A percentile compares a stretch with the other conserved stretches of the same genome.
Conservation (phyloP, 2,329 filamentous ascomycete genomes). For the Orbilia oligospora region DNA sequence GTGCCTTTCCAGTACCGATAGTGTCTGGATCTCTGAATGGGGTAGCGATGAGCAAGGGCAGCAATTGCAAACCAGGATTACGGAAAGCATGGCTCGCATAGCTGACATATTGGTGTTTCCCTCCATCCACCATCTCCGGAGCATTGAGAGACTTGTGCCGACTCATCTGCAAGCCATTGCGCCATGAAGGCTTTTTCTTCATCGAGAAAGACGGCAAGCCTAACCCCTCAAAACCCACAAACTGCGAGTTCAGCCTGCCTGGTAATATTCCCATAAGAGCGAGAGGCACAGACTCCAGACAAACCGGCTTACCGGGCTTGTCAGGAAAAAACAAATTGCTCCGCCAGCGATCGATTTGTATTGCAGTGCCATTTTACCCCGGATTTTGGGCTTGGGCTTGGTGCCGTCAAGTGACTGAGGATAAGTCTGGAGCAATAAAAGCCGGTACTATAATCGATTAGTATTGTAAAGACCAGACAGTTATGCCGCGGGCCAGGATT, state of each 20-base stretch:
- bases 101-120: constrained; percentile 42
- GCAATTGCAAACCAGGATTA: constrained; percentile 47
- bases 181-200: constrained; percentile 33
- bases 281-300: constrained; percentile 5
- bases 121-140: constrained; percentile 46
- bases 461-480: constrained; percentile 12
- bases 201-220: constrained; percentile 33
- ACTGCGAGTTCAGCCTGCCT: constrained; percentile 38
- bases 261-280: constrained; percentile 21
- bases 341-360: constrained; percentile 9
- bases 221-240: neutral
- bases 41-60: constrained; percentile 41
- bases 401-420: constrained; percentile 47
- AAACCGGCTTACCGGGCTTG: neutral
- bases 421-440: constrained; percentile 46
- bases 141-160: constrained; percentile 53
- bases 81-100: constrained; percentile 40
- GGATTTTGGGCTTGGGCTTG: constrained; percentile 44
- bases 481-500: constrained; percentile 29
- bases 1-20: constrained; percentile 14
- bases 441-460: constrained; percentile 24
- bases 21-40: constrained; percentile 33
- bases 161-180: constrained; percentile 50
- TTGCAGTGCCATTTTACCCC: constrained; percentile 46
- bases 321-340: constrained; percentile 19